Evolutionary conservation across 257 asterid genomes (phyloP), one percentile per base, ranked within the genome.

Genomic region (Datura wrightii): DNA sequence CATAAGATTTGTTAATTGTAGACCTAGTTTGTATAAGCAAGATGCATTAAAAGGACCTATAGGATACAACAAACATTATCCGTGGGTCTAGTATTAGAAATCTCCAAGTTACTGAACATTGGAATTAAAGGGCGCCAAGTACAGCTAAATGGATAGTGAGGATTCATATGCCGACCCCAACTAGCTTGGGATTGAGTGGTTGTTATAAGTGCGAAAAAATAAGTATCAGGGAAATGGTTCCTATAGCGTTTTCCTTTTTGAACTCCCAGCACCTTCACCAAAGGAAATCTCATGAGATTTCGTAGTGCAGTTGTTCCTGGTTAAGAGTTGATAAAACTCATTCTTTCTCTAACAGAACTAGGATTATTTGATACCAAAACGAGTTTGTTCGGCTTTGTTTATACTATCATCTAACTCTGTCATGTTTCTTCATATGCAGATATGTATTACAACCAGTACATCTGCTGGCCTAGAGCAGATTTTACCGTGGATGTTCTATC

Each of bases 401-500:
- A 74, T 44, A 6, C 78, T 24, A 15, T 71, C 50, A 18, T 84
- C 83, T 63, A 59, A 63, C 36, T 55, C 44, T 7, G 48, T 52
- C 60, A 9, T 70, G 79, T 41, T 46, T 46, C 69, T 81, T 24
- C 50, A 79, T 84, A 19, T 70, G 90, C 93, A 93, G 97, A 89
- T 93, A 84, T 89, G 95, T 85, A 86, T 93, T 59, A 91, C 91
- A 16, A 85, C 95, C 50, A 91, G 92, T 87, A 93, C 94, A 11
- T 92, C 93, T 60, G 95, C 91, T 53, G 86, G 91, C 87, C 84
- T 93, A 39, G 97, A 92, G 80, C 93, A 93, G 88, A 93, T 90
- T 79, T 89, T 93, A 15, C 95, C 97, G 6, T 93, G 97, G 97
- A 92, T 91, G 90, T 93, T 90, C 88, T 93, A 93, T 84, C 97